phyloP scores from a whole-genome alignment of 192 early-diverging fungal genomes.

The Ambispora gerdemannii region DNA sequence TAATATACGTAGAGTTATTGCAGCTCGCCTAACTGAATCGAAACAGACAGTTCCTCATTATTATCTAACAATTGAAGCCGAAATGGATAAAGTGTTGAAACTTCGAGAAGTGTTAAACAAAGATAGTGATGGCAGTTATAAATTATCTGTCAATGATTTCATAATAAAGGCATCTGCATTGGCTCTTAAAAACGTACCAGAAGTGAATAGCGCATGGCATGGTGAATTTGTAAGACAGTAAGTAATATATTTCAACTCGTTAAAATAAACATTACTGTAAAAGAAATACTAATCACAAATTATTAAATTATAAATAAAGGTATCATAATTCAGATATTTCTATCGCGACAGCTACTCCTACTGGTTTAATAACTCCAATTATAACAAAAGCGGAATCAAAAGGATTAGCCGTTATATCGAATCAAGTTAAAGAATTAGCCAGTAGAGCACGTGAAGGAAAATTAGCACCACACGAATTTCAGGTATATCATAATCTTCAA shows the following conservation, averaged over 20 bases:
- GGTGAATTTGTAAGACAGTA: slow-evolving; percentile 87
- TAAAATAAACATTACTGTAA: background rate
- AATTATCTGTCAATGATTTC: slow-evolving; percentile 98
- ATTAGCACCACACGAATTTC: slow-evolving; percentile 93
- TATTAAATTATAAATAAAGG: slow-evolving; percentile 43
- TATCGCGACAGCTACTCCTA: slow-evolving; percentile 91
- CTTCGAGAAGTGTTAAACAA: slow-evolving; percentile 89
- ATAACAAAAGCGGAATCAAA: slow-evolving; percentile 76
- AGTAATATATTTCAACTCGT: slow-evolving; percentile 28
- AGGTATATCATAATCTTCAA: slow-evolving; percentile 41
- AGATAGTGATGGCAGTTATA: slow-evolving; percentile 81
- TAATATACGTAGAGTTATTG: slow-evolving; percentile 83
- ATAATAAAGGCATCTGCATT: slow-evolving; percentile 92
- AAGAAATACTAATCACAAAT: slow-evolving; percentile 8
- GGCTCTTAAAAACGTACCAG: slow-evolving; percentile 87
- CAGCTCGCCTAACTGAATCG: slow-evolving; percentile 70
- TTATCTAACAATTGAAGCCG: slow-evolving; percentile 80
- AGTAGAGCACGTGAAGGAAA: slow-evolving; percentile 80
- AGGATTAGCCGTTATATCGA: slow-evolving; percentile 84
- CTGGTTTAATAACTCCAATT: slow-evolving; percentile 96
- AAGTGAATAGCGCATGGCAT: slow-evolving; percentile 86
- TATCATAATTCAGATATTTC: slow-evolving; percentile 91
- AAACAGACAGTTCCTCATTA: slow-evolving; percentile 77
- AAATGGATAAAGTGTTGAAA: slow-evolving; percentile 84
- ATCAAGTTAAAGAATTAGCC: slow-evolving; percentile 82